Evolutionary conservation across 148 eudicot species (phyloP).

Genomic region (Silene latifolia): DNA sequence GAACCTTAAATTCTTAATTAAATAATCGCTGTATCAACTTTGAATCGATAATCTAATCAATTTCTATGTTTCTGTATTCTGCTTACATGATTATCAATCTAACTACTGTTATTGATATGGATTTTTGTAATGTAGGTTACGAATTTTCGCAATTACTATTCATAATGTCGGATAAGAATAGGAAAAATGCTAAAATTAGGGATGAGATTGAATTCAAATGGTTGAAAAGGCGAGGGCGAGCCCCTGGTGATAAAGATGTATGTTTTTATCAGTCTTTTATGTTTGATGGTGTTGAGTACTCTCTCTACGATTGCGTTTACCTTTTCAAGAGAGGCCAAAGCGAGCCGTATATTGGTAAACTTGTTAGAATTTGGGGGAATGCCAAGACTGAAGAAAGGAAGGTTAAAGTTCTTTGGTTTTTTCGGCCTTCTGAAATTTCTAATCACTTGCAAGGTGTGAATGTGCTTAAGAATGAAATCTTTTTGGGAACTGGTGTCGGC

Average conservation of each 20-base stretch:
- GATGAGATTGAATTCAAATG: constrained; percentile 50
- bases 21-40: background rate
- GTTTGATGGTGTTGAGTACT: constrained; percentile 52
- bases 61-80: background rate
- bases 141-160: background rate
- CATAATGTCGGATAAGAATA: constrained; percentile 25
- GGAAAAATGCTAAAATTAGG: constrained; percentile 18
- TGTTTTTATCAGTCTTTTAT: constrained; percentile 57
- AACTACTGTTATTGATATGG: background rate
- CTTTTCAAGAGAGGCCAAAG: constrained; percentile 42
- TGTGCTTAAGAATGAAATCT: constrained; percentile 46
- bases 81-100: background rate
- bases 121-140: constrained; percentile 6
- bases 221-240: constrained; percentile 57
- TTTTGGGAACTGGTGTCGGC: constrained; percentile 65
- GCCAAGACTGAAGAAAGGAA: constrained; percentile 27
- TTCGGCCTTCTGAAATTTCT: constrained; percentile 57
- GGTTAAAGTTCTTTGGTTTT: constrained; percentile 74
- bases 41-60: background rate
- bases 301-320: constrained; percentile 59
- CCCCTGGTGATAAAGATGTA: constrained; percentile 40
- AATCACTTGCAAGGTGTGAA: constrained; percentile 31
- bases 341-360: constrained; percentile 59
- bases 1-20: background rate
- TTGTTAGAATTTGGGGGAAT: constrained; percentile 56